phyloP scores from a whole-genome alignment of 78 protist genomes.

The Anaeramoeba flamelloides region DNA sequence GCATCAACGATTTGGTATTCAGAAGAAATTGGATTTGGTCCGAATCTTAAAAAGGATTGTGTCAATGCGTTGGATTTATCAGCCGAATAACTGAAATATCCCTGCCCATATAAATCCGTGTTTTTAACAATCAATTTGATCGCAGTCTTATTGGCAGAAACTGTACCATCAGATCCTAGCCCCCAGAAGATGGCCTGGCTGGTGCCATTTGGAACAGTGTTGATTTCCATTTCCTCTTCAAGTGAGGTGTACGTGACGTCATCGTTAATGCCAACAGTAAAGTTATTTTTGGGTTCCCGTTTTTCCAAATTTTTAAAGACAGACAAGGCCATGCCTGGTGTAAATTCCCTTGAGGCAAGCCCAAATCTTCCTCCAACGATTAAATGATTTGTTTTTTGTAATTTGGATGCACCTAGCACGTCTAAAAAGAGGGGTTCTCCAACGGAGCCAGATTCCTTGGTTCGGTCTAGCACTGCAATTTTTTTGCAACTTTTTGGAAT shows the following conservation, averaged over 20 bases:
- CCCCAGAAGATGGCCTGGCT: constrained; percentile 9
- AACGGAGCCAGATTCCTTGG: constrained; percentile 28
- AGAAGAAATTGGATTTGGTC: too few relatives aligned
- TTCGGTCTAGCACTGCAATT: constrained; percentile 44
- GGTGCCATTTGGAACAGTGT: not conserved
- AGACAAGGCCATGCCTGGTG: constrained; percentile 21
- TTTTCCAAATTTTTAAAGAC: too few relatives aligned
- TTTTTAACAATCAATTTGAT: constrained; percentile 11
- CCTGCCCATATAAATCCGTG: constrained; percentile 29
- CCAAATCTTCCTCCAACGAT: constrained; percentile 43
- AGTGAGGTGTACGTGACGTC: constrained; percentile 36
- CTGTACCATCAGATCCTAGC: constrained; percentile 15
- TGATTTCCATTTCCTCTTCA: not conserved
- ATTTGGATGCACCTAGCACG: too few relatives aligned
- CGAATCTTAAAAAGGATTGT: constrained; percentile 34
- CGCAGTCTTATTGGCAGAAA: constrained; percentile 6
- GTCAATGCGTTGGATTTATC: too few relatives aligned
- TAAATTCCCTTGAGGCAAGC: constrained; percentile 48
- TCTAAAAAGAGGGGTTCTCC: constrained; percentile 46
- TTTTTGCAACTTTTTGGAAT: constrained; percentile 24
- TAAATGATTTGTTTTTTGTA: too few relatives aligned
- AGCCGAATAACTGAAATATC: too few relatives aligned
- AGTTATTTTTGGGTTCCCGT: too few relatives aligned
- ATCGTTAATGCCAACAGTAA: constrained; percentile 38
- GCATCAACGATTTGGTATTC: too few relatives aligned